Base-by-base conservation (phyloP, 768 basidiomycete species). In the Auriscalpium microsporum region DNA sequence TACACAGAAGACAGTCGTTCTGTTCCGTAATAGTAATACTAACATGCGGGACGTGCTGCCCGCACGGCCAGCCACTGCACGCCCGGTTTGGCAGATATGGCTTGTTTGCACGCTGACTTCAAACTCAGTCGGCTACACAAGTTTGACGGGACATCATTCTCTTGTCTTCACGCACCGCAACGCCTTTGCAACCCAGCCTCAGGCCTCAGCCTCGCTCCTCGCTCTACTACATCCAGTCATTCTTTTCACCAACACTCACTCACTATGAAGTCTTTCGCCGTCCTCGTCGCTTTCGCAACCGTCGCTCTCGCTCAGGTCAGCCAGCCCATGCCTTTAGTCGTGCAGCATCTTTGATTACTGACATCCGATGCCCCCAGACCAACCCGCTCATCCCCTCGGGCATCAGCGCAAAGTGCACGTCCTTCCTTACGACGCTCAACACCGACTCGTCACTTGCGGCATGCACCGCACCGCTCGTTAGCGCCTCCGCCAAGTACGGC, bases 361-460 rank as follows among this genome's bases (percentile, higher is more conserved):
- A 60, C 65, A 14, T 60, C 71, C 40, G 65, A 3, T 14, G 13
- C 40, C 40, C 40, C 17, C 17, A 14, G 40, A 58, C 69, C 36
- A 75, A 74, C 65, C 69, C 82, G 10, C 72, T 83, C 62, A 84
- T 94, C 66, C 91, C 92, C n/a, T 55, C 79, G 13, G 79, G 73
- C 52, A 82, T 92, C 64, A 81, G 78, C 64, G 1, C 58, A 1
- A 40, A 60, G 17, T 92, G 90, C 76, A 55, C 67, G 17, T 56
- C 64, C 4, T 95, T 82, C 75, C 76, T 94, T 61, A 70, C 56
- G 4, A 57, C 64, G 10, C 75, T 98, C 55, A 83, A 97, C 74
- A 66, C 61, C 45, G 78, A 95, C 71, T 17, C 73, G 2, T 64
- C 56, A 48, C 69, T 97, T 54, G 56, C 71, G 1, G 61, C 76